Evolutionary conservation across 768 basidiomycete species (phyloP), one percentile per base, ranked within the genome.

Genomic region (Cantharellus cinnabarinus): DNA sequence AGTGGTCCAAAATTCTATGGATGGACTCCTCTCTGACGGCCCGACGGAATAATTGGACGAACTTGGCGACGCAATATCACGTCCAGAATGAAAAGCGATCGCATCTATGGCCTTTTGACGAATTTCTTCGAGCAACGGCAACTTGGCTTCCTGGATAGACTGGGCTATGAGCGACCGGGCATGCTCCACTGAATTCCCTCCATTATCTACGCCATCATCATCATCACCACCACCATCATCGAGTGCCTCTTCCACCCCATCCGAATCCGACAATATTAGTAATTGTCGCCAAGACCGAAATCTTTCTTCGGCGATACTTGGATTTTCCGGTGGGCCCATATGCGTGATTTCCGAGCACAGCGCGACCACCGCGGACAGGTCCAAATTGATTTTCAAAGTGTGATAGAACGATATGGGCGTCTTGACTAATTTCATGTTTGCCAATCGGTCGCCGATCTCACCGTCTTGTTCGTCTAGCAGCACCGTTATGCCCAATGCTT

Each of bases 341-440:
- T 91, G 89, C 0, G 85, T 83, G 57, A 88, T 79, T 62, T 89
- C 87, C 5, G 85, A 88, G 50, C 86, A 76, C 38, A 91, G 75
- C 0, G 90, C 89, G 58, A 94, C 83, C 52, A 94, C 76, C 1
- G 85, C 75, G 0, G 87, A 90, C 5, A 94, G 74, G 66, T 94
- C 90, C 41, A 91, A 76, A 63, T 89, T 86, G 68, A 94, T 3
- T 64, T 64, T 0, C 83, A 85, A 0, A 83, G 14, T 14, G 52
- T 54, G 10, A 14, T 10, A 14, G 34, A 10, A 86, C 76, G 44
- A 10, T 48, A 10, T 10, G 59, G 78, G 73, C 2, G 65, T 71
- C 60, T 76, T 77, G 0, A 73, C 75, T 3, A 78, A 72, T 48
- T 69, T 70, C 29, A 48, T 48, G 44, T 10, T 48, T 10, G 29